A percentile compares a stretch with the other conserved stretches of the same genome.
phyloP scores from a whole-genome alignment of 257 asterid genomes.

The Plantago ovata region DNA sequence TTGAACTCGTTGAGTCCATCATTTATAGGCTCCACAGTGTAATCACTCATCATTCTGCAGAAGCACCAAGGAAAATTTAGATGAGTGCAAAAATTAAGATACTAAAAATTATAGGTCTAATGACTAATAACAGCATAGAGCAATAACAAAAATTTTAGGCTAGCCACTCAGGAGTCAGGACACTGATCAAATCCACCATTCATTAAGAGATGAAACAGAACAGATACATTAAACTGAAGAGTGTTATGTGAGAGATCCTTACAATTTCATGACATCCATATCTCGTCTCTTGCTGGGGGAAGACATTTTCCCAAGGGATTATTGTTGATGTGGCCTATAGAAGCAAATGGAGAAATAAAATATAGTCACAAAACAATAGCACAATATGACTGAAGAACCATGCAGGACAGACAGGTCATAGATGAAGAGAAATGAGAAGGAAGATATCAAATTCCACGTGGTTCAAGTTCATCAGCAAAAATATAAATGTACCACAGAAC shows the following conservation, averaged over 20 bases:
- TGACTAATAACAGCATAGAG: not conserved
- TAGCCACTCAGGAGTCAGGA: no score
- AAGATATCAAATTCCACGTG: not conserved
- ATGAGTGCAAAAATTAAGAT: not conserved
- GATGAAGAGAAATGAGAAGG: not conserved
- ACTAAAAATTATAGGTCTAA: not conserved
- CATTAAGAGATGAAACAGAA: not conserved
- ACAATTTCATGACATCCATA: conserved; percentile 97
- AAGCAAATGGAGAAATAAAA: not conserved
- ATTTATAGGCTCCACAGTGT: conserved; percentile 71
- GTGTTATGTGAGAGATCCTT: conserved; percentile 22
- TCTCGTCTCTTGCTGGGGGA: conserved; percentile 95
- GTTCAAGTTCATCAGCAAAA: no score
- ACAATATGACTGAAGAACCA: not conserved
- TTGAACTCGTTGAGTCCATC: conserved; percentile 86
- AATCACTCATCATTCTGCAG: conserved; percentile 95
- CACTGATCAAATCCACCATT: not conserved
- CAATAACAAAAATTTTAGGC: no score
- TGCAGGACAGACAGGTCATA: not conserved
- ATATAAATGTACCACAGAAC: no score
- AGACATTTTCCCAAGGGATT: conserved; percentile 48
- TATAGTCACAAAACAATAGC: not conserved
- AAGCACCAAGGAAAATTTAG: conserved; percentile 9
- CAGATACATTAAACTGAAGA: not conserved
- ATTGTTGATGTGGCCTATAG: not conserved